These are phyloP conservation scores for Nepenthes mirabilis DNA, from an alignment of 148 eudicot species.

Conservation along the genomic window DNA sequence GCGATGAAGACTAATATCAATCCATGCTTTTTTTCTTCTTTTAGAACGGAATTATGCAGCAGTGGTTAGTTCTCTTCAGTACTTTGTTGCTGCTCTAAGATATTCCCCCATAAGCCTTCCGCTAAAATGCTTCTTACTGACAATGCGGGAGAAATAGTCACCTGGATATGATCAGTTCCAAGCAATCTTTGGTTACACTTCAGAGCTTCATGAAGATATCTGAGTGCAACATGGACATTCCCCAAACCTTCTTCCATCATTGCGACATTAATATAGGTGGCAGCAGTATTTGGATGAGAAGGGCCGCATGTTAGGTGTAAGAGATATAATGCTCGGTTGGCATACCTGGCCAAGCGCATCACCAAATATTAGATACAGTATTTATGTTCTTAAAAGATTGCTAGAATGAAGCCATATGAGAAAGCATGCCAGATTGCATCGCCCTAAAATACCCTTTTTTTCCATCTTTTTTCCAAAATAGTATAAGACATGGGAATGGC, in stretches of 20 bases:
- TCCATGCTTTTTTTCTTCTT: too few relatives aligned
- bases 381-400: neutral
- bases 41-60: too few relatives aligned
- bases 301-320: conserved; percentile 91
- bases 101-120: too few relatives aligned
- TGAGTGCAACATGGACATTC: conserved; percentile 84
- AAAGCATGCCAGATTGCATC: too few relatives aligned
- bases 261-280: conserved; percentile 90
- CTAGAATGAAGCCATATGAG: neutral
- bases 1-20: too few relatives aligned
- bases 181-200: conserved; percentile 88
- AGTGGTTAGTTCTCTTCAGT: too few relatives aligned
- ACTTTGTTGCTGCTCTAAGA: too few relatives aligned
- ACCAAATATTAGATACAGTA: neutral
- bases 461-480: too few relatives aligned
- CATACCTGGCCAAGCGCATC: conserved; percentile 43
- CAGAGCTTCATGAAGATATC: conserved; percentile 91
- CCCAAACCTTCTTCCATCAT: conserved; percentile 99
- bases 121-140: neutral
- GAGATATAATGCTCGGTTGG: conserved; percentile 84
- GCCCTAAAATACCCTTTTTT: too few relatives aligned
- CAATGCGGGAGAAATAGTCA: conserved; percentile 17
- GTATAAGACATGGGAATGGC: too few relatives aligned
- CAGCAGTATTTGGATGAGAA: conserved; percentile 95
- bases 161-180: conserved; percentile 93